phyloP scores from a whole-genome alignment of 2,329 filamentous ascomycete species.

The Chrysoporthe austroafricana region DNA sequence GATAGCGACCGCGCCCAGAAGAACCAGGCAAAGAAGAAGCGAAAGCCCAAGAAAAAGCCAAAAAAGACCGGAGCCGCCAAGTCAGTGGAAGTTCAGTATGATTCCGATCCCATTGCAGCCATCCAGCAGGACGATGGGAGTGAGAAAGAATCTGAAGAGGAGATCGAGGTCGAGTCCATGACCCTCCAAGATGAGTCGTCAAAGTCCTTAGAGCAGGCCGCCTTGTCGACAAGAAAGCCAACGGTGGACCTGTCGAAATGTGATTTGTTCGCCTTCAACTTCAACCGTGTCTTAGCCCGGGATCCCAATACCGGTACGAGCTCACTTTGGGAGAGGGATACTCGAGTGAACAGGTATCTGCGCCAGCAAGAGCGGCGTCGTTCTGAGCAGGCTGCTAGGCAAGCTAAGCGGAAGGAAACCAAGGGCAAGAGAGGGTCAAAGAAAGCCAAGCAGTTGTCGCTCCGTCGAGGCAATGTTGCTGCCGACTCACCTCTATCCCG shows the following conservation, averaged over 20 bases:
- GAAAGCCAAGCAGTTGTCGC: constrained; percentile 19
- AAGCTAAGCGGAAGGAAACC: background rate
- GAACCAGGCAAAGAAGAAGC: constrained; percentile 12
- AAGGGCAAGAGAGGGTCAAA: constrained; percentile 15
- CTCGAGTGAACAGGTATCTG: constrained; percentile 4
- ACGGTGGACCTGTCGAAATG: background rate
- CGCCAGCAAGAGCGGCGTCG: constrained; percentile 18
- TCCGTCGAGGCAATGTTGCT: constrained; percentile 18
- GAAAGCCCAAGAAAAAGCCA: constrained; percentile 5
- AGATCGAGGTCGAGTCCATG: background rate
- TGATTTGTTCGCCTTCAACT: background rate
- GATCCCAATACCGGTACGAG: background rate
- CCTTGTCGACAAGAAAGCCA: background rate
- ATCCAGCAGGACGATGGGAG: background rate
- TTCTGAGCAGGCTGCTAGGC: background rate
- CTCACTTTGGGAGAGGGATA: background rate
- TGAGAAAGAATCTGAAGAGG: background rate
- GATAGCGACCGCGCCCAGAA: background rate
- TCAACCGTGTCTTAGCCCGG: background rate
- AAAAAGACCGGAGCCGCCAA: constrained; percentile 6
- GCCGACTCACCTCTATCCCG: constrained; percentile 14
- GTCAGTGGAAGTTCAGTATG: background rate
- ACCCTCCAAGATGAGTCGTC: background rate
- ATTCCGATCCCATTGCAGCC: background rate
- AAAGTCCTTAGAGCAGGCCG: background rate